Conservation (phyloP, 176 grass and related monocot genomes). For the Oryza brachyantha region DNA sequence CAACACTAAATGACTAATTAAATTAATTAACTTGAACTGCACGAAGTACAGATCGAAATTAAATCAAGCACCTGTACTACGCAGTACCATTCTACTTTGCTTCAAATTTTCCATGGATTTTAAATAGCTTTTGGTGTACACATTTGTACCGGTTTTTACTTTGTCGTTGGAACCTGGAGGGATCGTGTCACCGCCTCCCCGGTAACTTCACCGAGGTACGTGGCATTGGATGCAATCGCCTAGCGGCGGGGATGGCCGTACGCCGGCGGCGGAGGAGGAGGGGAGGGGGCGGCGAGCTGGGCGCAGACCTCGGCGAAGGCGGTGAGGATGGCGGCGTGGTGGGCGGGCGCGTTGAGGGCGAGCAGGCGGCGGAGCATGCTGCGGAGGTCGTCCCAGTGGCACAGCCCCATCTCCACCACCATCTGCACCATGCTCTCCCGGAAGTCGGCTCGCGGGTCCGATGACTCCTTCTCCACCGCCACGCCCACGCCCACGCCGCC, state of each 20-base stretch:
- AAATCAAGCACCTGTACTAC: not conserved
- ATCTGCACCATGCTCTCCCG: constrained; percentile 91
- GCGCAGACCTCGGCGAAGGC: constrained; percentile 92
- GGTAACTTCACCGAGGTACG: constrained; percentile 21
- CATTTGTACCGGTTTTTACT: not conserved
- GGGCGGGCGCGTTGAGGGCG: constrained; percentile 74
- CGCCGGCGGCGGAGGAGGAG: not conserved
- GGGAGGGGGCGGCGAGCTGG: constrained; percentile 33
- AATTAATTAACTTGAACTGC: too few relatives aligned
- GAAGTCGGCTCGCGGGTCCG: constrained; percentile 80
- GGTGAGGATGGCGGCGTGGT: constrained; percentile 93
- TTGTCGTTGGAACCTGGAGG: constrained; percentile 27
- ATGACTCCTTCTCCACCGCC: constrained; percentile 97
- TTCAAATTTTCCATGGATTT: not conserved
- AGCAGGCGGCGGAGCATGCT: constrained; percentile 83
- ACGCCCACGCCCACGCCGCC: constrained; percentile 53
- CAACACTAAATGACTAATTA: constrained; percentile 6
- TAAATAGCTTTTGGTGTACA: not conserved
- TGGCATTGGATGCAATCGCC: not conserved
- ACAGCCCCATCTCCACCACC: constrained; percentile 92
- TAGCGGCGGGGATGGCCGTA: not conserved
- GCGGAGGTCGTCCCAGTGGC: constrained; percentile 79
- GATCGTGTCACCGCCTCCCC: constrained; percentile 59
- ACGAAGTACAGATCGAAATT: too few relatives aligned
- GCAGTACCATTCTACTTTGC: not conserved